Conservation (phyloP, 2,329 filamentous ascomycete species). For the Lasiodiplodia citricola region DNA sequence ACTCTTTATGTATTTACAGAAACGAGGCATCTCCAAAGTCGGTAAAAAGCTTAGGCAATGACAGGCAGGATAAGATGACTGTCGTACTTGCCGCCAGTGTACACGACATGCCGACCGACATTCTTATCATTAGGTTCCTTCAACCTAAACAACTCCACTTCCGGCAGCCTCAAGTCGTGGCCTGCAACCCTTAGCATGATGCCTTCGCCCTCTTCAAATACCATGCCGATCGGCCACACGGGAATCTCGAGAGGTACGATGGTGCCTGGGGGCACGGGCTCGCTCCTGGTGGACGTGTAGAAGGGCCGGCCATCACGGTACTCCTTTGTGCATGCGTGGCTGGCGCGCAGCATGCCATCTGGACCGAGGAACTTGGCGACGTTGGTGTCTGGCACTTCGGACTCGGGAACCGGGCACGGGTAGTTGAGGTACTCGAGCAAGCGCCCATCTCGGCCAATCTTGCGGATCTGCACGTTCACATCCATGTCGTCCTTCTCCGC, state of each 20-base stretch:
- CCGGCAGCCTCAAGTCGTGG: conserved; percentile 1
- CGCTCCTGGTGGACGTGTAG: conserved; percentile 42
- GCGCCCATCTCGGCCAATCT: conserved; percentile 19
- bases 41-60: background rate
- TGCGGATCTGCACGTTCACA: conserved; percentile 31
- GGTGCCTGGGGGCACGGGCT: conserved; percentile 48
- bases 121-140: background rate
- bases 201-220: conserved; percentile 51
- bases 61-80: conserved; percentile 11
- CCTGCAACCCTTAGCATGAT: conserved; percentile 17
- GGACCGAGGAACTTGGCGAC: conserved; percentile 29
- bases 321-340: conserved; percentile 23
- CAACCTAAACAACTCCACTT: conserved; percentile 1
- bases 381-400: conserved; percentile 27
- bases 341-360: conserved; percentile 30
- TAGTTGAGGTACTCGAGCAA: conserved; percentile 17
- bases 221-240: conserved; percentile 55
- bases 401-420: conserved; percentile 22
- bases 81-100: conserved; percentile 11
- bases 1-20: too few species aligned
- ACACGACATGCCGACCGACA: conserved; percentile 2
- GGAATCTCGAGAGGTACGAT: conserved; percentile 55
- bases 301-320: background rate
- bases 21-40: background rate
- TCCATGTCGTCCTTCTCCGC: conserved; percentile 5